Evolutionary conservation across 257 asterid genomes (phyloP), one percentile per base, ranked within the genome.

Genomic region (Lycium barbarum): DNA sequence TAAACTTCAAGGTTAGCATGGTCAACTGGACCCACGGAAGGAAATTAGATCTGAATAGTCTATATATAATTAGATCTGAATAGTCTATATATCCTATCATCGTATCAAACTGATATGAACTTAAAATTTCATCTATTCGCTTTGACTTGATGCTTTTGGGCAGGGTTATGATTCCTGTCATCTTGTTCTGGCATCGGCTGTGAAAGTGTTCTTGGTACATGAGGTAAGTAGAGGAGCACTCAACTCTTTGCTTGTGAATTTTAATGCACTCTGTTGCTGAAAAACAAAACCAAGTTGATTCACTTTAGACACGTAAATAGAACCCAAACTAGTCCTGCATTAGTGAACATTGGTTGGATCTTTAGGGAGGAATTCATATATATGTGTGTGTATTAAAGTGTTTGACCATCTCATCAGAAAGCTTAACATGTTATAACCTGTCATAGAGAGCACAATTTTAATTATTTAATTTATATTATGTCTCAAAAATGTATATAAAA

Each of bases 201-300:
- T 93, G 92, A 95, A 96, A 92, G 93, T 94, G 88, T 91, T 95
- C 85, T 92, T 96, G 94, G 91, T 91, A 85, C 98, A 96, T 84
- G 99, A 96, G 98, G 99, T 93, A 85, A 86, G 88, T 88, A 70
- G 84, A 80, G 57, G 66, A 78, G 14, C 22, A 83, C 55, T 82
- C 55, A 65, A 83, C 55, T 67, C 36, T 51, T 18, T 26, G 62
- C 45, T 22, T 9, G 20, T 74, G 81, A 76, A 76, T 49, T 51
- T 49, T 76, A 51, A 15, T 76, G 63, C 81, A 74, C 26, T 76
- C 58, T 76, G 45, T 51, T 22, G 45, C 63, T 49, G 62, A 7
- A 51, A 7, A 13, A 40, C 33, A 70, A 76, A 76, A 76, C 63
- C 36, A 76, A 57, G 81, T 51, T 76, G 61, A 49, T 76, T 51